A percentile compares a stretch with the other conserved stretches of the same genome.
Conservation (phyloP, 148 eudicot genomes). For the Chenopodium suecicum region DNA sequence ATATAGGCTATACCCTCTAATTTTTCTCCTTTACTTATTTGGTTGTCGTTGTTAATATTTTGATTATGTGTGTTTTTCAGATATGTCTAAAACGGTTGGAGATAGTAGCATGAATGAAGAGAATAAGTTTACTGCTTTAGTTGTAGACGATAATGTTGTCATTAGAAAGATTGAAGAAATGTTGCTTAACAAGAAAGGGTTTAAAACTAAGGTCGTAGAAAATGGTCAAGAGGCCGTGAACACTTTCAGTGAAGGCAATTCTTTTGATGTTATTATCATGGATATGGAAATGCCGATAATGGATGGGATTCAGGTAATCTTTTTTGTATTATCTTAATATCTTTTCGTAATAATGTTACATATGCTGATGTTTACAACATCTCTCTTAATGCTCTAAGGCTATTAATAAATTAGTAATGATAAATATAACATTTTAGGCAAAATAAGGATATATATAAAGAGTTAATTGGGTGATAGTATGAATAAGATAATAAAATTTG, state of each 20-base stretch:
- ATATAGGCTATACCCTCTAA: too few relatives aligned
- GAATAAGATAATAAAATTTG: too few relatives aligned
- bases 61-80: background rate
- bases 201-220: constrained; percentile 13
- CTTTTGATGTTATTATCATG: constrained; percentile 29
- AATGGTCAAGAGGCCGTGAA: constrained; percentile 31
- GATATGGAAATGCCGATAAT: constrained; percentile 33
- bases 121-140: constrained; percentile 13
- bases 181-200: constrained; percentile 6
- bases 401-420: too few relatives aligned
- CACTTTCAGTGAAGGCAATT: constrained; percentile 10
- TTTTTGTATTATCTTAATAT: background rate
- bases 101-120: background rate
- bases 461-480: too few relatives aligned
- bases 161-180: constrained; percentile 7
- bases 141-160: constrained; percentile 22
- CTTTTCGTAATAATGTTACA: background rate
- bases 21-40: background rate
- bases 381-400: too few relatives aligned
- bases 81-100: background rate
- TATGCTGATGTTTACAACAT: too few relatives aligned
- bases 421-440: too few relatives aligned
- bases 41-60: background rate
- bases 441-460: too few relatives aligned
- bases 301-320: constrained; percentile 32